Evolutionary conservation across 1,139 yeast genomes (phyloP).

Genomic region (Dujonia santamariae): DNA sequence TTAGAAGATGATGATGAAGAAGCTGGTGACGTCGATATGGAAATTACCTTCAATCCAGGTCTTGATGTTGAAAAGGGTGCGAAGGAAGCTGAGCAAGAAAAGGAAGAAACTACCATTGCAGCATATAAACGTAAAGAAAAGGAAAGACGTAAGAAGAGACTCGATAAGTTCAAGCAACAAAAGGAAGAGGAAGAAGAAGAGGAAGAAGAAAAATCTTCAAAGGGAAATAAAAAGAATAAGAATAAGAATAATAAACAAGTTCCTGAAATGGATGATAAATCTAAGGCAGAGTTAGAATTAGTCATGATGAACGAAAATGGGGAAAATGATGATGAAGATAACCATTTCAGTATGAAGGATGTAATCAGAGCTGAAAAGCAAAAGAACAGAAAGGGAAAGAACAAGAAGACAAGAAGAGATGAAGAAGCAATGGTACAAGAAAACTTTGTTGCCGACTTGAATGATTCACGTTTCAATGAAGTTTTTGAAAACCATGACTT

Average conservation of each 20-base stretch:
- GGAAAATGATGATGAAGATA: conserved; percentile 38
- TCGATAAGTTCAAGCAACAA: conserved; percentile 64
- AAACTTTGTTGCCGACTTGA: conserved; percentile 63
- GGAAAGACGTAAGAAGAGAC: conserved; percentile 83
- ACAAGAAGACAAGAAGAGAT: conserved; percentile 34
- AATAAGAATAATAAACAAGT: conserved; percentile 18
- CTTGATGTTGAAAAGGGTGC: conserved; percentile 45
- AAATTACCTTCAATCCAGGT: conserved; percentile 93
- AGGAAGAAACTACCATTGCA: conserved; percentile 76
- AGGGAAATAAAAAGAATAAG: conserved; percentile 13
- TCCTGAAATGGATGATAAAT: conserved; percentile 27
- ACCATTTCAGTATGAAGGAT: conserved; percentile 81
- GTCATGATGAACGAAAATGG: conserved; percentile 66
- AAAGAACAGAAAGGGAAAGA: conserved; percentile 47
- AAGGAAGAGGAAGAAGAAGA: conserved; percentile 41
- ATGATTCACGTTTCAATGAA: conserved; percentile 86
- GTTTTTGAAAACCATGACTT: conserved; percentile 85
- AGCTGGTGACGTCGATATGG: conserved; percentile 84
- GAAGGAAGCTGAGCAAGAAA: conserved; percentile 29
- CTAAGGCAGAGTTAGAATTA: conserved; percentile 71
- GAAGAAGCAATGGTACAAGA: conserved; percentile 48
- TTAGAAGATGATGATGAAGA: conserved; percentile 33
- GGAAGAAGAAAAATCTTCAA: conserved; percentile 20
- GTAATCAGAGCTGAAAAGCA: conserved; percentile 69
- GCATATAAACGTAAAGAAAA: conserved; percentile 85